phyloP scores from a whole-genome alignment of 257 asterid genomes.

The Marsdenia floribunda region DNA sequence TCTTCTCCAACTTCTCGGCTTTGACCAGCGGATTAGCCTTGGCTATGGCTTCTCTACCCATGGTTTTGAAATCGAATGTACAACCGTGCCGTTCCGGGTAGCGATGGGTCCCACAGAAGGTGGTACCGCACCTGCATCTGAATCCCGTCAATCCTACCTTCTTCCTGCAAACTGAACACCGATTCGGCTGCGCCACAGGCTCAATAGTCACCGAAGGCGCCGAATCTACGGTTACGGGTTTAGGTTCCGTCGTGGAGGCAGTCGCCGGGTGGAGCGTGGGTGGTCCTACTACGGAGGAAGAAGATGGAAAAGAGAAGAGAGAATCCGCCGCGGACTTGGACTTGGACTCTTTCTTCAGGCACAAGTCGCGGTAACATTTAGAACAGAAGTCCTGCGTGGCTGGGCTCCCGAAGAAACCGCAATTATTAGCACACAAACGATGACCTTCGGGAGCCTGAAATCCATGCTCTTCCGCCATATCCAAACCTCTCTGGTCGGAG shows the following conservation, averaged over 20 bases:
- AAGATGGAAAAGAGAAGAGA: conserved; percentile 19
- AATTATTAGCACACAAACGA: conserved; percentile 67
- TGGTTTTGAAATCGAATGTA: conserved; percentile 62
- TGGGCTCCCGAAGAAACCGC: conserved; percentile 84
- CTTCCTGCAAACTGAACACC: conserved; percentile 68
- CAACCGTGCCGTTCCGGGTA: conserved; percentile 89
- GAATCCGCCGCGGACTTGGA: conserved; percentile 32
- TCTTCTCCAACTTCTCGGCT: conserved; percentile 58
- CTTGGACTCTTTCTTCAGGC: conserved; percentile 22
- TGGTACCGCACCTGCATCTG: conserved; percentile 74
- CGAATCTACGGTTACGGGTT: conserved; percentile 21
- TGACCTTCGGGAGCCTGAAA: conserved; percentile 72
- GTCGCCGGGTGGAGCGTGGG: conserved; percentile 4
- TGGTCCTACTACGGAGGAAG: conserved; percentile 22
- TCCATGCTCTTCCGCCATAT: conserved; percentile 89
- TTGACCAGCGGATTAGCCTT: conserved; percentile 76
- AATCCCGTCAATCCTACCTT: conserved; percentile 83
- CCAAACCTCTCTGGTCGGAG: neutral
- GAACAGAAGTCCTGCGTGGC: conserved; percentile 76
- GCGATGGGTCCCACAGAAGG: conserved; percentile 82
- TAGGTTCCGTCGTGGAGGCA: conserved; percentile 8
- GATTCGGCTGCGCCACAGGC: conserved; percentile 31
- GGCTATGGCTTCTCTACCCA: conserved; percentile 84
- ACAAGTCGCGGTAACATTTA: conserved; percentile 58
- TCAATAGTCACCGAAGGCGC: conserved; percentile 9